Evolutionary conservation across 371 early-diverging fungal species (phyloP).

Genomic region (Smittium culicis): DNA sequence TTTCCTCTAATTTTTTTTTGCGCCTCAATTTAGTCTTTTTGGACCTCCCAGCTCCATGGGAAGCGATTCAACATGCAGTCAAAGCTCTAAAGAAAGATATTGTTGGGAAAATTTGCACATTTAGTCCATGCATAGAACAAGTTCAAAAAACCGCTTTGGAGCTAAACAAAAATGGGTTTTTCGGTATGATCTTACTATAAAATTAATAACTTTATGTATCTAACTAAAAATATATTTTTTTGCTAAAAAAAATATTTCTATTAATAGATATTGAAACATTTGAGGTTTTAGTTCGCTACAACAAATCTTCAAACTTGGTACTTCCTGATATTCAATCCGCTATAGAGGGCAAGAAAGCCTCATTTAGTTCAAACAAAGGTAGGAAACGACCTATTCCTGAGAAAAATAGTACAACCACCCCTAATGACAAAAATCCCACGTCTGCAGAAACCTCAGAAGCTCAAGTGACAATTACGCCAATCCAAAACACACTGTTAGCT

Average conservation of each 20-base stretch:
- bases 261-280: conserved; percentile 32
- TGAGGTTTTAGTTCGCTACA: conserved; percentile 27
- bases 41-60: conserved; percentile 95
- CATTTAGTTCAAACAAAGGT: conserved; percentile 13
- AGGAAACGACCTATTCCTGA: conserved; percentile 15
- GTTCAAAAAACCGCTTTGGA: conserved; percentile 64
- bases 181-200: conserved; percentile 13
- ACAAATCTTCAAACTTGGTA: conserved; percentile 18
- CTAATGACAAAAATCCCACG: background rate
- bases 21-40: conserved; percentile 55
- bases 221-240: conserved; percentile 18
- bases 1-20: background rate
- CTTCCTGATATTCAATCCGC: conserved; percentile 27
- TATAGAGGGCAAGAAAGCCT: conserved; percentile 21
- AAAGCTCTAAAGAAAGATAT: conserved; percentile 58
- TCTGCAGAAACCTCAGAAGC: conserved; percentile 11
- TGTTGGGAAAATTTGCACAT: conserved; percentile 75
- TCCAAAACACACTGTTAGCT: background rate
- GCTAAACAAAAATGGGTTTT: conserved; percentile 54
- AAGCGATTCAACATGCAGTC: conserved; percentile 70
- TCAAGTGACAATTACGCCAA: conserved; percentile 10
- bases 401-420: conserved; percentile 9
- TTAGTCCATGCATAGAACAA: conserved; percentile 94
- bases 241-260: conserved; percentile 19
- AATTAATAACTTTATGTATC: too few relatives aligned